Evolutionary conservation across 2,329 filamentous ascomycete genomes (phyloP), one percentile per base, ranked within the genome.

Genomic region (Alternaria gansuensis): DNA sequence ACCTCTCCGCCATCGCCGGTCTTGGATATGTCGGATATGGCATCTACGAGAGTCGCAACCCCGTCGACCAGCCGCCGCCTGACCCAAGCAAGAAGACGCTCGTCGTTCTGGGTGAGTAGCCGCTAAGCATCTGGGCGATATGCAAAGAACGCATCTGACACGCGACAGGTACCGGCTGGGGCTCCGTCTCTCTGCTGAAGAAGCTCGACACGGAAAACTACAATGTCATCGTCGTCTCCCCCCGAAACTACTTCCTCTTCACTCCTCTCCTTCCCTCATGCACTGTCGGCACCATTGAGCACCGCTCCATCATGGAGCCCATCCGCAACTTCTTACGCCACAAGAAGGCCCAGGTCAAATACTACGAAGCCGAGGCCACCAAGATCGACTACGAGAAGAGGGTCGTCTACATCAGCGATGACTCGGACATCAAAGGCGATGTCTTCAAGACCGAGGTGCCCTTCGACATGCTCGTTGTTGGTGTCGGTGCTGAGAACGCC

Each of bases 241-340:
- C 95, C 54, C 92, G 95, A 78, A 99, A 99, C 83, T 99, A 97
- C 87, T 99, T 99, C 88, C 90, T 99, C 70, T 99, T 99, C 86
- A 99, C 95, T 29, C 95, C 95, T 60, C 88, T 99, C 59, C 87
- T 99, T 62, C 95, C 95, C 66, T 98, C 94, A 76, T 99, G 95
- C 82, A 98, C 95, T 51, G 97, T 94, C 67, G 95, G 95, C 73
- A 90, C 92, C 71, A 95, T 99, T 79, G 95, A 99, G 85, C 95
- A 98, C 84, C 92, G 95, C 78, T 98, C 93, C 76, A 99, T 99
- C 81, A 99, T 99, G 95, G 95, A 99, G 83, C 95, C 95, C 57
- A 90, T 99, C 73, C 92, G 95, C 77, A 92, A 95, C 78, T 97
- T 99, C 79, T 86, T 97, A 70, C 91, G 93, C 75, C 91, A 95